Evolutionary conservation across 805 yeast genomes (phyloP), one percentile per base, ranked within the genome.

Genomic region (Clavispora phyllophila): DNA sequence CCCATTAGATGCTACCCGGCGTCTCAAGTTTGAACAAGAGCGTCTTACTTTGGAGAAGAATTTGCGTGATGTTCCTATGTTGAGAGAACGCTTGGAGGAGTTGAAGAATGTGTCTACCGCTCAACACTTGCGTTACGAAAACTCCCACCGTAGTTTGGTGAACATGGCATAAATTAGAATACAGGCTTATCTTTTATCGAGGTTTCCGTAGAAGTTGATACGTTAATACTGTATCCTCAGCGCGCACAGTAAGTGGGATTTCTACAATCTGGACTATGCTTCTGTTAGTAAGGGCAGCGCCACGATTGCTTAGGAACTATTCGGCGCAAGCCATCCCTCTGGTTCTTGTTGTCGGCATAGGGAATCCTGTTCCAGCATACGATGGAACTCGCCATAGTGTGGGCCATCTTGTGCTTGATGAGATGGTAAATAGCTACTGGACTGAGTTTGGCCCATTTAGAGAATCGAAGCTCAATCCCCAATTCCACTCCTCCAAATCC

Each of bases 21-120:
- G 96, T 53, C 73, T 90, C 46, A 65, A 74, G 43, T 76, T 85
- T 54, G 96, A 88, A 55, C 84, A 86, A 54, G 95, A 87, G 61
- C 74, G 89, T 56, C 72, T 84, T 36, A 72, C 68, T 37, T 67
- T 89, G 47, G 95, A 87, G 53, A 75, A 79, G 61, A 66, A 73
- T 37, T 70, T 90, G 54, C 81, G 95, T 54, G 84, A 81, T 45
- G 81, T 82, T 17, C 84, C 88, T 3, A 69, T 70, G 17, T 66
- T 88, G 68, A 73, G 76, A 50, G 83, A 83, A 45, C 75, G 89
- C 50, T 70, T 89, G 45, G 70, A 72, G 20, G 84, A 80, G 53
- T 75, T 89, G 57, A 73, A 74, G 52, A 73, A 75, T 55, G 84
- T 71, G 19, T 66, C 73, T 7, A 63, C 63, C 33, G 68, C 72